These are phyloP conservation scores for Tricholoma bakamatsutake DNA, from an alignment of 768 basidiomycete genomes.

Conservation along the genomic window DNA sequence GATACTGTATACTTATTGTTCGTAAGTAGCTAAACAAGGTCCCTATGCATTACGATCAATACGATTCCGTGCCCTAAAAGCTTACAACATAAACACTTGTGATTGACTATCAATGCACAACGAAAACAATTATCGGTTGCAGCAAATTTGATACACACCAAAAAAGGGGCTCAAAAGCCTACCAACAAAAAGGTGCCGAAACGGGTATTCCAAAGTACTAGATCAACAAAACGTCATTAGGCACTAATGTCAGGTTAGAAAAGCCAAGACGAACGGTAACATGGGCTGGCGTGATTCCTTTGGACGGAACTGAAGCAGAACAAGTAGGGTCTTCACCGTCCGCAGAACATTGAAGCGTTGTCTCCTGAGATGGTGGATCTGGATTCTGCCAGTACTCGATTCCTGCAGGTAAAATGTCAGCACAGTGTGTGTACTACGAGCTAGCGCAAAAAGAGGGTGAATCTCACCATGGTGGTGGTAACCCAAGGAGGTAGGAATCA, in stretches of 20 bases:
- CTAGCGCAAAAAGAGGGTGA: not conserved
- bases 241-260: not conserved
- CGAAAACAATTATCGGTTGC: too few species aligned
- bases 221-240: not conserved
- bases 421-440: not conserved
- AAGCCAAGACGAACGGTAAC: conserved; percentile 26
- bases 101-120: too few species aligned
- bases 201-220: conserved; percentile 36
- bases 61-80: too few species aligned
- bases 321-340: conserved; percentile 46
- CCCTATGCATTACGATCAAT: too few species aligned
- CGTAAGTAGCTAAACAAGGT: too few species aligned
- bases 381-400: conserved; percentile 46
- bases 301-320: conserved; percentile 41
- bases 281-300: conserved; percentile 41
- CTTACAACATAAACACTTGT: too few species aligned
- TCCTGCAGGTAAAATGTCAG: conserved; percentile 21
- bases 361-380: conserved; percentile 36
- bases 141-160: not conserved
- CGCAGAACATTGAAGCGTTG: conserved; percentile 34
- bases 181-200: conserved; percentile 31
- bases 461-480: conserved; percentile 48
- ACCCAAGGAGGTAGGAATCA: conserved; percentile 40
- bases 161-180: not conserved
- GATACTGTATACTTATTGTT: too few species aligned